Evolutionary conservation across 192 early-diverging fungal genomes (phyloP), one percentile per base, ranked within the genome.

Genomic region (Endogone sp.): DNA sequence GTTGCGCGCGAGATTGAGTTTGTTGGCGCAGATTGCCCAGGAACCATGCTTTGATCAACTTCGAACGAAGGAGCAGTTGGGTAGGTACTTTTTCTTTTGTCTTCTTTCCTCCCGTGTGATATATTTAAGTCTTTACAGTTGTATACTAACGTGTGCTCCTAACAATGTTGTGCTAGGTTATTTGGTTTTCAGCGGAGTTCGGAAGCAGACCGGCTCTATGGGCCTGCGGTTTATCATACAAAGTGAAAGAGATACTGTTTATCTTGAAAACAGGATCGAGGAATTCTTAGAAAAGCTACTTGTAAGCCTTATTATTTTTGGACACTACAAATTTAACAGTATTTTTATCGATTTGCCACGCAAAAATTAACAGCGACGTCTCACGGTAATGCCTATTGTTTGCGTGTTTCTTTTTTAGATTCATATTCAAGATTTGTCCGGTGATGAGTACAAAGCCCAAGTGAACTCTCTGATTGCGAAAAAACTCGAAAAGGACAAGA

Each of bases 21-120:
- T 99, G 57, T 67, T 94, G 63, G 84, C 88, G 16, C 92, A 96
- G 66, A 92, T 99, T 54, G 77, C 88, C 22, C 82, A 90, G 58
- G 96, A 99, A 74, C 94, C 95, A 29, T 91, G 85, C 71, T 99
- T 98, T 78, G 90, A 98, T 79, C 90, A 95, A 68, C 79, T 99
- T 61, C 85, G 97, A 25, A 99, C 97, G 21, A 95, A 98, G 74
- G 91, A 93, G 73, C 88, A 92, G 70, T 83, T 93, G 10, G 91
- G 89, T 56, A 79, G 82, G 67, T 68, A 11, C 9, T 49, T 49
- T 49, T 78, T 70, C 74, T 49, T 49, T 49, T 11, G 37, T 49
- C n/a, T n/a, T n/a, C n/a, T n/a, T n/a, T n/a, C n/a, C n/a, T n/a
- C n/a, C n/a, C n/a, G n/a, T n/a, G n/a, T n/a, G n/a, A n/a, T n/a